Base-by-base conservation (phyloP, 2,329 filamentous ascomycete species). In the Microdochium bolleyi region DNA sequence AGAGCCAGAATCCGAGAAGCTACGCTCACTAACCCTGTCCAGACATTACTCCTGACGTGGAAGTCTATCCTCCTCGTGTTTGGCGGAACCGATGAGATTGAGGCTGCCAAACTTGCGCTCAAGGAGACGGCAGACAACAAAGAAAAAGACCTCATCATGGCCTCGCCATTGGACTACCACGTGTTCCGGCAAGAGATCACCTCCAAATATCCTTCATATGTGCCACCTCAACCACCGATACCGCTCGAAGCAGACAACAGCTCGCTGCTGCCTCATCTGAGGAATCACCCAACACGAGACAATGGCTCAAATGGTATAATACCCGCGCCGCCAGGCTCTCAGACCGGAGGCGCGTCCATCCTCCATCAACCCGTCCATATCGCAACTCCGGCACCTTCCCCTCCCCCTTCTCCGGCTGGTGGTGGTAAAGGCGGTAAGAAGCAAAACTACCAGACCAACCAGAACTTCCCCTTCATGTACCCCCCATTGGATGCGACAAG, bases 391-490 rank as follows among this genome's bases (percentile, higher is more conserved):
- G 92, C 92, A 0, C 94, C 94, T 1, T 99, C 94, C 0, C 94
- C 94, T 24, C 94, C 94, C 0, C 94, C 94, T 1, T 96, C 92
- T 1, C 94, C 94, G 0, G 79, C 76, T 10, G 86, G 87, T 32
- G 92, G 91, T 24, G 91, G 91, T 0, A 99, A 97, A 68, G 89
- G 88, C 51, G 92, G 88, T 1, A 99, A 99, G 76, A 99, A 99
- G 66, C 94, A 99, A 64, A 99, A 97, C 61, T 99, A 99, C 63
- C 94, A 99, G 68, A 99, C 94, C 0, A 99, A 99, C 64, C 94
- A 99, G 62, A 94, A 96, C 65, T 97, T 99, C 58, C 94, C 94
- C 0, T 97, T 99, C 64, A 84, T 99, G 73, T 99, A 99, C 61
- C 94, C 94, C 2, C 94, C 94, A 1, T 74, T 96, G 19, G 92